Conservation (phyloP, 2,329 filamentous ascomycete genomes). For the Fusarium sp. region DNA sequence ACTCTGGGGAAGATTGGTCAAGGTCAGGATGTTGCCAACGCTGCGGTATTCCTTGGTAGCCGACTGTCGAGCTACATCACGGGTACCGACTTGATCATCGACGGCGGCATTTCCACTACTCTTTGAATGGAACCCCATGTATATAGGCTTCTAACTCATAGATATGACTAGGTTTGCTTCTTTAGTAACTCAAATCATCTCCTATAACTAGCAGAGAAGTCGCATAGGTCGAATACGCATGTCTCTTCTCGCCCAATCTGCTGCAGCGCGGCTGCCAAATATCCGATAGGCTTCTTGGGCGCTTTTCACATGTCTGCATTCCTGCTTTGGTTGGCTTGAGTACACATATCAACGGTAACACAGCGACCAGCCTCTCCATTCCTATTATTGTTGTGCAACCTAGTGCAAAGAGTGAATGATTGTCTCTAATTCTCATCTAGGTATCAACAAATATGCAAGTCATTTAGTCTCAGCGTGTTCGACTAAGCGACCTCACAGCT, state of each 20-base stretch:
- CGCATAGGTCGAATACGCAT: not conserved
- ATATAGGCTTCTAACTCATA: not conserved
- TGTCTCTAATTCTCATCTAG: not conserved
- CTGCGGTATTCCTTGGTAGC: slow-evolving; percentile 40
- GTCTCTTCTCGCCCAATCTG: not conserved
- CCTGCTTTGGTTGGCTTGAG: not conserved
- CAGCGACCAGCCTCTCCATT: not conserved
- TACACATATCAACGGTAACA: not conserved
- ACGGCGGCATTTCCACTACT: slow-evolving; percentile 30
- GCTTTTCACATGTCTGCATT: not conserved
- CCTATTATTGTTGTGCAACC: not conserved
- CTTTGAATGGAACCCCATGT: not conserved
- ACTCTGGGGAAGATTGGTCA: slow-evolving; percentile 28
- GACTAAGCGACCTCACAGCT: not conserved
- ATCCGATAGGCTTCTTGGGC: not conserved
- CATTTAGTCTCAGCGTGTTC: not conserved
- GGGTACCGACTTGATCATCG: slow-evolving; percentile 37
- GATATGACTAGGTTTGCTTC: not conserved
- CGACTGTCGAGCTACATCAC: slow-evolving; percentile 33
- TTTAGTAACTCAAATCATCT: not conserved
- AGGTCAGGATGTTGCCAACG: slow-evolving; percentile 39
- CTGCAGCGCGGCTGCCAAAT: not conserved
- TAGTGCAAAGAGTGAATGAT: not conserved
- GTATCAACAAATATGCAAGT: not conserved
- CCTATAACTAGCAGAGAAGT: not conserved